These are phyloP conservation scores for Buddleja alternifolia DNA, from an alignment of 257 asterid species.

Conservation along the genomic window DNA sequence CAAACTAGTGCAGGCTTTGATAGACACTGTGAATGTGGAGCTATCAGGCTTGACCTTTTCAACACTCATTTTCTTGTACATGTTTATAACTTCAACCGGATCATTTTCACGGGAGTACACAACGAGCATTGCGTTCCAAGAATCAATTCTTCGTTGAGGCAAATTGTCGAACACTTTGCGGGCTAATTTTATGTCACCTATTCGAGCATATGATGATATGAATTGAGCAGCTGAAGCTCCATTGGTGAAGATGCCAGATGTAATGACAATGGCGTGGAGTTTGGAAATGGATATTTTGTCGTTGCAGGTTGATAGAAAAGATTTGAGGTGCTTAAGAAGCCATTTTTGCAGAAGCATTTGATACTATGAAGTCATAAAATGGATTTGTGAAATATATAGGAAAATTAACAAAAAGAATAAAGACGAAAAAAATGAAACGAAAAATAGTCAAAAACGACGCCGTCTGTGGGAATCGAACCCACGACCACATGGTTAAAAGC, in stretches of 20 bases:
- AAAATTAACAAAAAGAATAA: no score
- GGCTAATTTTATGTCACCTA: constrained; percentile 45
- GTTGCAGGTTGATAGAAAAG: constrained; percentile 40
- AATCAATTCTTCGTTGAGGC: constrained; percentile 51
- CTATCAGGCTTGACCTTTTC: constrained; percentile 67
- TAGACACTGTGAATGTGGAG: constrained; percentile 76
- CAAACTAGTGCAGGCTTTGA: constrained; percentile 71
- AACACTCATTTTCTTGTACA: constrained; percentile 46
- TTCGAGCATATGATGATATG: constrained; percentile 50
- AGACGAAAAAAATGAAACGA: no score
- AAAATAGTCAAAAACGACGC: constrained; percentile 34
- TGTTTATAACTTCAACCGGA: constrained; percentile 41
- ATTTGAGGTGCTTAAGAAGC: constrained; percentile 41
- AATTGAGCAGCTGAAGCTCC: constrained; percentile 45
- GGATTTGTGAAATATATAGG: not conserved
- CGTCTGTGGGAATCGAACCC: constrained; percentile 99
- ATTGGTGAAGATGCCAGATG: constrained; percentile 50
- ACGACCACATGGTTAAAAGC: constrained; percentile 98
- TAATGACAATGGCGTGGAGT: constrained; percentile 53
- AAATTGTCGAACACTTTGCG: constrained; percentile 63
- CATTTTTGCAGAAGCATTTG: constrained; percentile 53
- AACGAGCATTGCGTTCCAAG: constrained; percentile 75
- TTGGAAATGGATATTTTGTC: constrained; percentile 48
- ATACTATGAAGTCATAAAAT: not conserved
- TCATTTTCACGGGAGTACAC: constrained; percentile 48